phyloP scores from a whole-genome alignment of 768 basidiomycete species.

The Lactarius quietus region DNA sequence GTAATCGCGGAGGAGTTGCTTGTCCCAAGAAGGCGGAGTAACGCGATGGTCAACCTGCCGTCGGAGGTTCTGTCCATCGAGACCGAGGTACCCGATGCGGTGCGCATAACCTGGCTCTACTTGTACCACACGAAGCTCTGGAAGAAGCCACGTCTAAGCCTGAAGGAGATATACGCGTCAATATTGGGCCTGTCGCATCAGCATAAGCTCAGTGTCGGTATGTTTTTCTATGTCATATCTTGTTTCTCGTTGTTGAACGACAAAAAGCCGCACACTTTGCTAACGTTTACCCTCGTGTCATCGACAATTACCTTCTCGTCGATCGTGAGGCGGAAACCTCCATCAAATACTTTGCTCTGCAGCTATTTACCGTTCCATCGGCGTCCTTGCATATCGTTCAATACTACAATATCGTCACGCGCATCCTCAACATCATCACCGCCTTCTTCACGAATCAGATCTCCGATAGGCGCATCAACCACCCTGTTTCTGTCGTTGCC shows the following conservation, averaged over 20 bases:
- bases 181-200: slow-evolving; percentile 66
- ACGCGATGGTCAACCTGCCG: slow-evolving; percentile 42
- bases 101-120: slow-evolving; percentile 70
- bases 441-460: slow-evolving; percentile 94
- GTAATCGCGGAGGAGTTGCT: slow-evolving; percentile 68
- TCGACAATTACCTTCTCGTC: slow-evolving; percentile 86
- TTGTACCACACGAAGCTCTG: slow-evolving; percentile 80
- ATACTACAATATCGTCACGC: slow-evolving; percentile 67
- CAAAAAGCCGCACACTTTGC: slow-evolving; percentile 75
- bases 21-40: slow-evolving; percentile 54
- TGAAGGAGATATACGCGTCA: slow-evolving; percentile 81
- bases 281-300: slow-evolving; percentile 77
- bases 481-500: slow-evolving; percentile 32
- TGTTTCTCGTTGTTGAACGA: slow-evolving; percentile 14
- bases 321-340: slow-evolving; percentile 95
- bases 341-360: slow-evolving; percentile 89
- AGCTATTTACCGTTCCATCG: slow-evolving; percentile 89
- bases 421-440: slow-evolving; percentile 78
- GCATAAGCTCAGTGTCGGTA: slow-evolving; percentile 78
- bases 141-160: slow-evolving; percentile 75
- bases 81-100: slow-evolving; percentile 44
- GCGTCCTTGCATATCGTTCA: slow-evolving; percentile 76
- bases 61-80: slow-evolving; percentile 33
- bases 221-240: slow-evolving; percentile 29
- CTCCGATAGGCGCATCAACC: slow-evolving; percentile 60